Percentiles rank a stretch among this genome's conserved stretches.
phyloP scores from a whole-genome alignment of 2,329 filamentous ascomycete genomes.

The Diaporthe sp. region DNA sequence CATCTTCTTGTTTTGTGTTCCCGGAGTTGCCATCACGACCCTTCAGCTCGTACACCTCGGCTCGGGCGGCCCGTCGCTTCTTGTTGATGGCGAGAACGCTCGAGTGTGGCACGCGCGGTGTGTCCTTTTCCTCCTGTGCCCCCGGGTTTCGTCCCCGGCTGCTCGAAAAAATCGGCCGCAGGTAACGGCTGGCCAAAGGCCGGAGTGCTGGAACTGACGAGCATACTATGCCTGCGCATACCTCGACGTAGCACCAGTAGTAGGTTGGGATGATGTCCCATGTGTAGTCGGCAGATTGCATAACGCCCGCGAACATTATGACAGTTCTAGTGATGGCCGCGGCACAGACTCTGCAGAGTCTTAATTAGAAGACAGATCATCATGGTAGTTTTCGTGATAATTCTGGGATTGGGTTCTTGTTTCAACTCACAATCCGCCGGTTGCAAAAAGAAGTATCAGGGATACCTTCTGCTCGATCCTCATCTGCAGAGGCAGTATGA shows the following conservation, averaged over 20 bases:
- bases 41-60: neutral
- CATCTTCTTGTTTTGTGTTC: neutral
- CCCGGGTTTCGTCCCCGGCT: neutral
- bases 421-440: neutral
- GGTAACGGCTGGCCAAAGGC: slow-evolving; percentile 5
- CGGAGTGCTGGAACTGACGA: slow-evolving; percentile 6
- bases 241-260: slow-evolving; percentile 24
- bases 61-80: neutral
- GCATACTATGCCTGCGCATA: slow-evolving; percentile 3
- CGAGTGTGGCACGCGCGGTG: neutral
- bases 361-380: neutral
- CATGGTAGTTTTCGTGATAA: too few relatives aligned
- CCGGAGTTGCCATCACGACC: neutral
- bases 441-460: neutral
- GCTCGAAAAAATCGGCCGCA: neutral
- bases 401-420: neutral
- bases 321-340: slow-evolving; percentile 3
- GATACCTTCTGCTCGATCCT: slow-evolving; percentile 3
- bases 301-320: neutral
- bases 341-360: neutral
- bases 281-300: neutral
- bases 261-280: slow-evolving; percentile 13
- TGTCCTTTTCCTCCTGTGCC: neutral
- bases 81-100: neutral
- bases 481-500: slow-evolving; percentile 3